These are phyloP conservation scores for Penicillium desertorum DNA, from an alignment of 495 filamentous ascomycete species.

Conservation along the genomic window DNA sequence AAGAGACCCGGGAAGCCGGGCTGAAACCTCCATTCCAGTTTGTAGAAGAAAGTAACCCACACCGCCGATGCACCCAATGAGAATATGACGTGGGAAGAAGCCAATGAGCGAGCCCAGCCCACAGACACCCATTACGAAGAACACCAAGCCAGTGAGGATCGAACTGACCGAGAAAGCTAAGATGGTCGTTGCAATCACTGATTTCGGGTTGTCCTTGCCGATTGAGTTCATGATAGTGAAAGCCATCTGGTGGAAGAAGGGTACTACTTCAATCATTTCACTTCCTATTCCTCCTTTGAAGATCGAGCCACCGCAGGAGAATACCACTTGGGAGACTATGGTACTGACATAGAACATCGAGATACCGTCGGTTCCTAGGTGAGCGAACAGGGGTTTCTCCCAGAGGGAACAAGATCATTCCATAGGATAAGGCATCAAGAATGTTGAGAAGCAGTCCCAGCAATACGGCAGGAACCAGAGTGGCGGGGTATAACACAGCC, in stretches of 20 bases:
- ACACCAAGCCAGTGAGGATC: constrained; percentile 83
- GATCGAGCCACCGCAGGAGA: constrained; percentile 77
- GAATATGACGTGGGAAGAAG: constrained; percentile 92
- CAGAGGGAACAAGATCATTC: constrained; percentile 94
- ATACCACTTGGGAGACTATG: constrained; percentile 91
- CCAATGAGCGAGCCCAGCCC: constrained; percentile 87
- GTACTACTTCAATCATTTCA: constrained; percentile 98
- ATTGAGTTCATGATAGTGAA: constrained; percentile 77
- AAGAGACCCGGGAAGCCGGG: constrained; percentile 78
- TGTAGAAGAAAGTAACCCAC: constrained; percentile 94
- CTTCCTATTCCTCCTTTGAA: constrained; percentile 93
- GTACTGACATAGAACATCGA: constrained; percentile 99
- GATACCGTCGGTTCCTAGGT: constrained; percentile 86
- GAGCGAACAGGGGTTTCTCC: constrained; percentile 76
- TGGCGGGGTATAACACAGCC: constrained; percentile 62
- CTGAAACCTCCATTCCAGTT: constrained; percentile 93
- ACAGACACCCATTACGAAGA: constrained; percentile 84
- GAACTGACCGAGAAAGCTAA: constrained; percentile 88
- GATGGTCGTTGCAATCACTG: constrained; percentile 89
- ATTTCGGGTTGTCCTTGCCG: constrained; percentile 75
- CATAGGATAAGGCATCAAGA: constrained; percentile 91
- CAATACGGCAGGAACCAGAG: constrained; percentile 78
- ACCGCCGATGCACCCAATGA: constrained; percentile 96
- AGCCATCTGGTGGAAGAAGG: constrained; percentile 97
- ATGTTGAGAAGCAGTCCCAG: constrained; percentile 89